Conservation (phyloP, 2,329 filamentous ascomycete genomes). For the Pseudogymnoascus sp. region DNA sequence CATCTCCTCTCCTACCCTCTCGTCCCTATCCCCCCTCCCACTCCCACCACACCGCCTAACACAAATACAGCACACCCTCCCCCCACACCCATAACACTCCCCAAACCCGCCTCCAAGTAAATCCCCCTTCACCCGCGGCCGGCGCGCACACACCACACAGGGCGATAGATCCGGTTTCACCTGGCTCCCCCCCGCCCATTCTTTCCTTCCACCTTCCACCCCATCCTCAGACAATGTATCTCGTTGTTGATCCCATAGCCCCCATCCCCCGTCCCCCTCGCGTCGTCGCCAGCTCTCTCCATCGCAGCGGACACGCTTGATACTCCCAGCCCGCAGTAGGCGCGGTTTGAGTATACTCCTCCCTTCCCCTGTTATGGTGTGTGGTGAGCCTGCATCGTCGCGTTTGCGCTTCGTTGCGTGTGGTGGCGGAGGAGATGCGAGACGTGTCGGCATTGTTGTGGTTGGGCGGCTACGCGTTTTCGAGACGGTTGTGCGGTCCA, state of each 20-base stretch:
- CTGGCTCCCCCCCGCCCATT: neutral
- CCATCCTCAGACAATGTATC: neutral
- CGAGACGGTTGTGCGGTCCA: neutral
- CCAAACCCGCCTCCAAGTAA: slow-evolving; percentile 50
- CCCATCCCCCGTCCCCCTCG: neutral
- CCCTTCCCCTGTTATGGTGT: neutral
- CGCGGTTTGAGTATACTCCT: neutral
- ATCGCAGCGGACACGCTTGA: neutral
- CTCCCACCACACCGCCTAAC: slow-evolving; percentile 53
- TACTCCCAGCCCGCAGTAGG: neutral
- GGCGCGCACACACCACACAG: slow-evolving; percentile 60
- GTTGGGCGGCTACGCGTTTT: neutral
- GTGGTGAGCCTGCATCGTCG: neutral
- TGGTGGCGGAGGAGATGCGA: neutral
- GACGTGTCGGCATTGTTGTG: neutral
- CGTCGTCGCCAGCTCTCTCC: neutral
- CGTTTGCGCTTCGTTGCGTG: neutral
- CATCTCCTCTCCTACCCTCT: slow-evolving; percentile 7
- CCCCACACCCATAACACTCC: slow-evolving; percentile 52
- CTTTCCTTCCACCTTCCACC: neutral
- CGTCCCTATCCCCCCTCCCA: slow-evolving; percentile 21
- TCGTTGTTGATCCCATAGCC: neutral
- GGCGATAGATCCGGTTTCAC: slow-evolving; percentile 34
- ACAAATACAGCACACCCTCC: slow-evolving; percentile 61
- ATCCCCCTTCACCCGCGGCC: slow-evolving; percentile 55